A percentile compares a stretch with the other conserved stretches of the same genome.
Evolutionary conservation across 768 basidiomycete species (phyloP).

Genomic region (Mycena filopes): DNA sequence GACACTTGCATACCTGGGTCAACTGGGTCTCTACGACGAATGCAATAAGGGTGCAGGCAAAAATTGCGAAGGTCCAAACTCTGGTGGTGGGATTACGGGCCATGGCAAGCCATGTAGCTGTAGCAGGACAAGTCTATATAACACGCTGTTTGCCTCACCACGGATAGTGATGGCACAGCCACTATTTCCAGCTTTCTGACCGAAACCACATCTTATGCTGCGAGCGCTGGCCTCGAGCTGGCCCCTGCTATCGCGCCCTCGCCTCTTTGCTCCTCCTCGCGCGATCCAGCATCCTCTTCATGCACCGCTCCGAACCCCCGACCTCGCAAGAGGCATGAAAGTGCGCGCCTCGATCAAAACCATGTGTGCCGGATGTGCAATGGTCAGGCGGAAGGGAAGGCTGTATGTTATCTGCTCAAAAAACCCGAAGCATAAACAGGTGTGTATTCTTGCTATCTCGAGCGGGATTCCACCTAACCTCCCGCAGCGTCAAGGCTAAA

Average conservation of each 20-base stretch:
- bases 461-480: constrained; percentile 17
- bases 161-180: background rate
- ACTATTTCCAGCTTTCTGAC: background rate
- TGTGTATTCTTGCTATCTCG: constrained; percentile 43
- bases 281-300: constrained; percentile 45
- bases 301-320: constrained; percentile 41
- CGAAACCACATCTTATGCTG: constrained; percentile 57
- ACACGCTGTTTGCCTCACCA: background rate
- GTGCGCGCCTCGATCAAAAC: constrained; percentile 93
- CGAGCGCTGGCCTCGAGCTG: constrained; percentile 72
- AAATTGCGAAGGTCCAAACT: constrained; percentile 62
- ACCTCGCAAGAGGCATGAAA: constrained; percentile 87
- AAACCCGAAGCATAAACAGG: constrained; percentile 98
- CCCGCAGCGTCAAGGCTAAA: constrained; percentile 73
- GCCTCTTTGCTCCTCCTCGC: constrained; percentile 46
- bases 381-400: constrained; percentile 90
- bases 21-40: constrained; percentile 84
- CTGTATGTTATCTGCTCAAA: constrained; percentile 93
- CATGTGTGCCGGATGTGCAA: constrained; percentile 93
- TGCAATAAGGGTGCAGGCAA: constrained; percentile 68
- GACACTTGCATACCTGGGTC: constrained; percentile 68
- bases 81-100: constrained; percentile 40
- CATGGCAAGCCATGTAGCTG: constrained; percentile 26
- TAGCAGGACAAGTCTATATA: background rate
- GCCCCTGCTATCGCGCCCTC: constrained; percentile 66